Percentiles rank a stretch among this genome's conserved stretches.
Conservation (phyloP, 1,284 basidiomycete species). For the Rhodotorula sp. region DNA sequence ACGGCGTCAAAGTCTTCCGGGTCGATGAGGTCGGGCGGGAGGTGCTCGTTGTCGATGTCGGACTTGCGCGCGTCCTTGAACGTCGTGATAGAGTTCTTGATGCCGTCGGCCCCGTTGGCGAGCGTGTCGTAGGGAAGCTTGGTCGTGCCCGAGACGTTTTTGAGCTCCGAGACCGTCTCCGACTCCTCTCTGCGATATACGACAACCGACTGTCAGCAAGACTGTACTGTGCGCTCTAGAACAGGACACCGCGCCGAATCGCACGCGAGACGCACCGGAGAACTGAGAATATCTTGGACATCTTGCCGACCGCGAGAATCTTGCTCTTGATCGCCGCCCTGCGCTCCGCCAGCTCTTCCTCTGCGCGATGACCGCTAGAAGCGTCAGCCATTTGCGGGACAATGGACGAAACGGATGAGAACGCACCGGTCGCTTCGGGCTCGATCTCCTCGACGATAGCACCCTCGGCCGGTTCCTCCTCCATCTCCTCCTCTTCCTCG, state of each 20-base stretch:
- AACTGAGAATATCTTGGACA: conserved; percentile 92
- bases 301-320: conserved; percentile 94
- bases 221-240: neutral
- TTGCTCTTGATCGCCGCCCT: conserved; percentile 92
- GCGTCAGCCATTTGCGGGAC: neutral
- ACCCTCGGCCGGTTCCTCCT: conserved; percentile 28
- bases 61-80: conserved; percentile 97
- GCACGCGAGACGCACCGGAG: conserved; percentile 65
- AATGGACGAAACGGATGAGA: neutral
- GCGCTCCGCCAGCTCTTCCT: conserved; percentile 67
- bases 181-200: conserved; percentile 77
- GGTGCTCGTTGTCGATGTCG: conserved; percentile 97
- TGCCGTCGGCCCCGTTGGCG: conserved; percentile 86
- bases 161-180: conserved; percentile 94
- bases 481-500: conserved; percentile 69
- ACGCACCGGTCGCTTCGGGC: conserved; percentile 31
- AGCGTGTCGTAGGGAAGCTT: conserved; percentile 83
- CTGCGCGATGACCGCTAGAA: conserved; percentile 11
- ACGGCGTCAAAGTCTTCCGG: conserved; percentile 65
- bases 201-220: too few relatives aligned
- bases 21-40: conserved; percentile 93
- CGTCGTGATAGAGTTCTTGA: conserved; percentile 89
- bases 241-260: conserved; percentile 8
- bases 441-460: conserved; percentile 26
- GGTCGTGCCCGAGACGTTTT: conserved; percentile 75